Percentiles rank a stretch among this genome's conserved stretches.
These are phyloP conservation scores for Polygonum maritimum DNA, from an alignment of 148 eudicot genomes.

Conservation along the genomic window DNA sequence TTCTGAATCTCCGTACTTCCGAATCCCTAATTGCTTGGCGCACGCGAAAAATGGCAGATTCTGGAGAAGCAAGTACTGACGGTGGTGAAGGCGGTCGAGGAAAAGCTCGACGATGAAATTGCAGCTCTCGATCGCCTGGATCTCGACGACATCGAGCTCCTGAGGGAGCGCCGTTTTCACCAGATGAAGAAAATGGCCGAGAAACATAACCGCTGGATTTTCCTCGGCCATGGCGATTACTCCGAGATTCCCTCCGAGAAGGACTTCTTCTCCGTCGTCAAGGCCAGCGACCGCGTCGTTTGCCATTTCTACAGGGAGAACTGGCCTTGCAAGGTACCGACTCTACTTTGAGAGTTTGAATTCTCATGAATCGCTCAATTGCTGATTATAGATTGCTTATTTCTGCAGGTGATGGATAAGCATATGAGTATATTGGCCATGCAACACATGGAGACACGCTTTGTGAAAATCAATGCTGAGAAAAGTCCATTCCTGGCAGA, in stretches of 20 bases:
- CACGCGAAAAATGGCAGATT: conserved; percentile 31
- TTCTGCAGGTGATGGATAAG: conserved; percentile 76
- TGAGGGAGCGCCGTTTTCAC: conserved; percentile 73
- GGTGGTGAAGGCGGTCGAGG: conserved; percentile 87
- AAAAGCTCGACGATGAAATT: conserved; percentile 81
- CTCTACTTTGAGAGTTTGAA: background rate
- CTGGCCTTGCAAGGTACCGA: conserved; percentile 94
- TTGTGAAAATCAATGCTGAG: conserved; percentile 79
- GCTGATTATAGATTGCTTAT: background rate
- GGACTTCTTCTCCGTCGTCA: no score
- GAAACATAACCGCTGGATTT: conserved; percentile 70
- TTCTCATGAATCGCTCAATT: background rate
- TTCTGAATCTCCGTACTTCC: background rate
- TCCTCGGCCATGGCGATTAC: conserved; percentile 92
- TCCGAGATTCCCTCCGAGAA: conserved; percentile 77
- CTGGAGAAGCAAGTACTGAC: conserved; percentile 72
- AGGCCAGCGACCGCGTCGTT: conserved; percentile 33
- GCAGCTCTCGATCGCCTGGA: conserved; percentile 71
- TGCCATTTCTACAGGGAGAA: conserved; percentile 92
- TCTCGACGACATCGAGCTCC: conserved; percentile 67
- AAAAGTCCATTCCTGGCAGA: conserved; percentile 89
- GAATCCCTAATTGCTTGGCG: background rate
- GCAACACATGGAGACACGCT: conserved; percentile 89
- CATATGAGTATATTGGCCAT: conserved; percentile 75
- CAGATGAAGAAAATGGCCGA: conserved; percentile 99